These are phyloP conservation scores for Alternaria ventricosa DNA, from an alignment of 2,329 filamentous ascomycete genomes.

Conservation along the genomic window DNA sequence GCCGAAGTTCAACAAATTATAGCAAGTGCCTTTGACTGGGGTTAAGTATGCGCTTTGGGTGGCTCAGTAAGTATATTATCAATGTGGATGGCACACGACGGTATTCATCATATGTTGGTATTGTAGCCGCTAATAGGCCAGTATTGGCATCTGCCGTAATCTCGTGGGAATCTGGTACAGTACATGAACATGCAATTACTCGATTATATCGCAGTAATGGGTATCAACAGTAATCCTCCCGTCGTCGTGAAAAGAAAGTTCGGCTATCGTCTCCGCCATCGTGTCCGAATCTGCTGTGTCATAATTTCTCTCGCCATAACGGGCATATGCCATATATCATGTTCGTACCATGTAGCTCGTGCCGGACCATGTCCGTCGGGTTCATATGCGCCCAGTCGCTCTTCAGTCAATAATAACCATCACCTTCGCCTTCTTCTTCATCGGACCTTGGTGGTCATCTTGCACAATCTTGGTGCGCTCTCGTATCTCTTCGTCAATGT, in stretches of 20 bases:
- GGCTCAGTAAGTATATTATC: fast-evolving
- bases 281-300: too few species aligned
- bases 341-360: too few species aligned
- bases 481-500: conserved; percentile 20
- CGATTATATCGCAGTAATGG: background rate
- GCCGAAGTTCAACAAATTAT: too few species aligned
- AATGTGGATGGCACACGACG: fast-evolving
- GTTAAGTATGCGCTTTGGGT: too few species aligned
- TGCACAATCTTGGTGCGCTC: conserved; percentile 16
- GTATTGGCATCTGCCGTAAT: background rate
- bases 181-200: background rate
- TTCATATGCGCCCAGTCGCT: too few species aligned
- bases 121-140: background rate
- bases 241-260: too few species aligned
- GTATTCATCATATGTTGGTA: background rate
- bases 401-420: conserved; percentile 28
- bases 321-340: too few species aligned
- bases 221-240: background rate
- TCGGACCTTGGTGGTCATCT: background rate
- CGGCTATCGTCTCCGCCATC: too few species aligned
- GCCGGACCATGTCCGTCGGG: too few species aligned
- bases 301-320: too few species aligned
- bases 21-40: too few species aligned
- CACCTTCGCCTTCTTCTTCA: conserved; percentile 31
- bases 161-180: fast-evolving